Base-by-base conservation (phyloP, 2,329 filamentous ascomycete genomes). In the Diplocarpon mali region DNA sequence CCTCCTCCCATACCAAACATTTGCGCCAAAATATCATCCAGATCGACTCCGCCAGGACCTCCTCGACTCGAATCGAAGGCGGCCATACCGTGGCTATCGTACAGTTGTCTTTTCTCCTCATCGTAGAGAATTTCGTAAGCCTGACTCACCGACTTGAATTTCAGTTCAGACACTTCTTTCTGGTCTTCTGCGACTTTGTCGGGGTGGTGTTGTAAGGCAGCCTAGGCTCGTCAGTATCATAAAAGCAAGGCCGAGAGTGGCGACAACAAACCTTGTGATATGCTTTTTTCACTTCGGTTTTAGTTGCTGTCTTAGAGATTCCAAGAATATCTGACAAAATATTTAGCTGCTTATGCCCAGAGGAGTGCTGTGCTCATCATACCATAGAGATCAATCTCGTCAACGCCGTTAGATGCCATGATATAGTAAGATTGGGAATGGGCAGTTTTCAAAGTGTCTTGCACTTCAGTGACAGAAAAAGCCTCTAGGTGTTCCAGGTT, bases 111-210 rank as follows among this genome's bases (percentile, higher is more conserved):
- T 66, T 94, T 95, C 50, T 96, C 80, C 52, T 96, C 90, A 72
- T 98, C 90, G 67, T 79, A 83, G 45, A 98, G 86, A 62, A 98
- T 96, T 63, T 98, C 92, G 71, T 98, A 98, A 57, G 92, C 92
- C 68, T 93, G 83, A 48, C 85, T 89, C 46, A 94, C 82, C 44
- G 80, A 71, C 69, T 98, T 98, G 79, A 98, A 98, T 61, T 82
- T 88, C 61, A 80, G 73, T 65, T 96, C 92, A 49, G 92, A 87
- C 55, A 83, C 84, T 62, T 80, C 81, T 56, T 90, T 83, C 61
- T 89, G 80, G 24, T 84, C 79, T 65, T 90, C 86, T 56, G 88
- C 73, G 46, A 94, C 92, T 69, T 98, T 98, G 69, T 98, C 92
- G 38, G 92, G 92, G 62, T 98, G 92, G 61, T 88, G 85, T 63